Base-by-base conservation (phyloP, 345 rosid genomes). In the Dipteronia sinensis region DNA sequence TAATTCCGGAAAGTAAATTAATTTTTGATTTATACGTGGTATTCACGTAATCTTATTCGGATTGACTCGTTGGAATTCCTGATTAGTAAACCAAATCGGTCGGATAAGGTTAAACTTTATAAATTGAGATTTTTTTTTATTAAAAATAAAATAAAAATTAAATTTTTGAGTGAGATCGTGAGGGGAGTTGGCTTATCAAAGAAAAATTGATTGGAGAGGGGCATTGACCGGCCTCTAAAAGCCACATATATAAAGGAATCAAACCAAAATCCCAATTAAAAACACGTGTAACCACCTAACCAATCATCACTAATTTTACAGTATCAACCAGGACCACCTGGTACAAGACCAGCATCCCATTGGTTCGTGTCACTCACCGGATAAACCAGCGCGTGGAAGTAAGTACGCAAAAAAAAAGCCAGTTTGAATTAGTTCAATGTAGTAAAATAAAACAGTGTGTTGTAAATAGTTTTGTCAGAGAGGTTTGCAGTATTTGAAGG, bases 401-500 rank as follows among this genome's bases (percentile, higher is more conserved):
- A 15, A 64, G 61, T 58, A 20, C 63, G n/a, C 25, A 16, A 59
- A 9, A 59, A 9, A 59, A 7, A 56, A 7, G 8, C 9, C 49
- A 10, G 12, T 46, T 71, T 2, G 55, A 34, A 29, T 31, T 27
- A 20, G 58, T 22, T 40, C 38, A 17, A 40, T 63, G 61, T 46
- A 34, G 38, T 42, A 42, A 9, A 62, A 51, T 27, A 72, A 69
- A 56, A 25, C 67, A 63, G 25, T 7, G 25, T 61, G 44, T 31
- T 69, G 80, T 82, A 77, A 75, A 79, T 77, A 25, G 25, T 13
- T 59, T 69, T 29, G 80, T 31, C 34, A 62, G 85, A 68, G 81
- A 85, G 82, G 85, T 82, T 84, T 34, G 86, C 86, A 70, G 74
- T 80, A 76, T 78, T 80, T 67, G 82, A 81, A 73, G 79, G 75